Conservation (phyloP, 2,329 filamentous ascomycete genomes). For the Xylariaceae sp. region DNA sequence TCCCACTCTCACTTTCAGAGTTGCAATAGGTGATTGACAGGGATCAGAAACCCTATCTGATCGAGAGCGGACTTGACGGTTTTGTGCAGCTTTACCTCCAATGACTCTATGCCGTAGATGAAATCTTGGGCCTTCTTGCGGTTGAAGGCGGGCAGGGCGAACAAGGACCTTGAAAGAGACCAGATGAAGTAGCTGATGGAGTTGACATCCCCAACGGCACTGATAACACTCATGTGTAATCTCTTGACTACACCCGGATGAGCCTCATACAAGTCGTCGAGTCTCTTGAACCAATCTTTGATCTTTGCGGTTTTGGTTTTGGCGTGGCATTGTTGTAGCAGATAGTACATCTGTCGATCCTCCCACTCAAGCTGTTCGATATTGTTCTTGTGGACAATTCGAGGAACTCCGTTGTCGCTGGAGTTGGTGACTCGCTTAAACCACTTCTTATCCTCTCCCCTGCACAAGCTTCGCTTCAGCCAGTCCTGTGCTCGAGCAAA, state of each 20-base stretch:
- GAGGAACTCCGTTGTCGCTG: conserved; percentile 35
- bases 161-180: conserved; percentile 31
- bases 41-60: too few species aligned
- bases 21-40: too few species aligned
- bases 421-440: conserved; percentile 39
- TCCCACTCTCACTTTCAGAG: too few species aligned
- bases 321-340: conserved; percentile 42
- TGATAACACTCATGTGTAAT: conserved; percentile 32
- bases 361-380: conserved; percentile 35
- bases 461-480: conserved; percentile 40
- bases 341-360: conserved; percentile 40
- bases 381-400: conserved; percentile 38
- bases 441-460: conserved; percentile 32
- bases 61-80: too few species aligned
- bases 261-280: conserved; percentile 35
- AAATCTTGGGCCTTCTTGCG: conserved; percentile 39
- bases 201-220: conserved; percentile 35
- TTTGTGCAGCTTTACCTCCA: too few species aligned
- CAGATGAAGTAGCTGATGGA: conserved; percentile 38
- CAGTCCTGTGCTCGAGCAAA: conserved; percentile 35
- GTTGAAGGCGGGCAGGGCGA: conserved; percentile 36
- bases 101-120: too few species aligned
- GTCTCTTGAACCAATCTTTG: conserved; percentile 38
- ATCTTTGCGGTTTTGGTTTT: conserved; percentile 35
- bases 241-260: conserved; percentile 33